Evolutionary conservation across 192 early-diverging fungal genomes (phyloP).

Genomic region (Coemansia sp.): DNA sequence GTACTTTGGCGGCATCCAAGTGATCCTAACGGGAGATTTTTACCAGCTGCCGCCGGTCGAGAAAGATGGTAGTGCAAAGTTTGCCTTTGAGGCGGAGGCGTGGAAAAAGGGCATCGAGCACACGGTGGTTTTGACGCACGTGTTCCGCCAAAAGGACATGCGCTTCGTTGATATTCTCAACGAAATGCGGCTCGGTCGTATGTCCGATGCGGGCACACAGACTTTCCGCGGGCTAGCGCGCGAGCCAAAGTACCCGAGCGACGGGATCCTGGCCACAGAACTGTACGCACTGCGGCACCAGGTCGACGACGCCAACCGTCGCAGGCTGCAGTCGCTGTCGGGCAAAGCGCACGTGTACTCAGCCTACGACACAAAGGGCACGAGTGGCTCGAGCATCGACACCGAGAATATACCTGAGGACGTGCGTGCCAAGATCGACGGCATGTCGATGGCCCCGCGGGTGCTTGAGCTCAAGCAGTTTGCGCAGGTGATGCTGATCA

Average conservation of each 20-base stretch:
- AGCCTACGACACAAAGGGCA: constrained; percentile 50
- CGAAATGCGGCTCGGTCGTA: constrained; percentile 73
- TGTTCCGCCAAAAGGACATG: constrained; percentile 84
- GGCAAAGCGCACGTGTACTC: constrained; percentile 53
- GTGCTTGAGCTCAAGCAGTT: constrained; percentile 65
- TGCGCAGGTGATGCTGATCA: constrained; percentile 88
- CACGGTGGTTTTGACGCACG: constrained; percentile 68
- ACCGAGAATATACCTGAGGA: constrained; percentile 14
- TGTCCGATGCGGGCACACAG: constrained; percentile 56
- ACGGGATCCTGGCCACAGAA: constrained; percentile 65
- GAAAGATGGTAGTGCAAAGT: constrained; percentile 42
- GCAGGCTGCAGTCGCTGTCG: constrained; percentile 53
- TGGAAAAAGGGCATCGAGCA: constrained; percentile 56
- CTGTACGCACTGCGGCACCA: constrained; percentile 73
- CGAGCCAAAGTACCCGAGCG: constrained; percentile 55
- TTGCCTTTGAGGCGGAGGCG: constrained; percentile 63
- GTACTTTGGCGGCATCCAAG: constrained; percentile 79
- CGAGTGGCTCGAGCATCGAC: neutral
- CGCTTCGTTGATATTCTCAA: constrained; percentile 79
- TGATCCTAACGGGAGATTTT: constrained; percentile 76
- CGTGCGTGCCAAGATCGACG: constrained; percentile 26
- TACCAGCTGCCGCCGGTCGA: constrained; percentile 79
- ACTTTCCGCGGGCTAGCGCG: constrained; percentile 55
- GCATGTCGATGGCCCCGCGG: constrained; percentile 43
- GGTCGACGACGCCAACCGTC: constrained; percentile 71